Evolutionary conservation across 768 basidiomycete species (phyloP).

Genomic region (Tylopilus sp.): DNA sequence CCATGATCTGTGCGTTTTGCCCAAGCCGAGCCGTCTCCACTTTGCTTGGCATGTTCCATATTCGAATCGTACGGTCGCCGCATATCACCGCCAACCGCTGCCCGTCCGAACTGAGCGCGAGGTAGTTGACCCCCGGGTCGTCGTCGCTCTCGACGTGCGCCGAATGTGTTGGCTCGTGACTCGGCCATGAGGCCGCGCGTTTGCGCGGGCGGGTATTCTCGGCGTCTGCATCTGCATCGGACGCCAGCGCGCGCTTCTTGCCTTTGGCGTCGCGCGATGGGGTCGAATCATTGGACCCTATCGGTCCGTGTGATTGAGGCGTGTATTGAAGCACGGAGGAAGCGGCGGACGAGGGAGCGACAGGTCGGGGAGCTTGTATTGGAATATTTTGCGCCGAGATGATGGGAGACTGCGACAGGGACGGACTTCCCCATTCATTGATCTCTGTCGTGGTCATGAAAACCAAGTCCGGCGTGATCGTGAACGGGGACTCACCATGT

Average conservation of each 20-base stretch:
- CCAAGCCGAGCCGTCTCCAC: slow-evolving; percentile 55
- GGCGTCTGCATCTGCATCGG: slow-evolving; percentile 19
- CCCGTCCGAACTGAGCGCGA: slow-evolving; percentile 54
- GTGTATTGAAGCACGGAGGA: slow-evolving; percentile 33
- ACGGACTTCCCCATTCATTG: slow-evolving; percentile 25
- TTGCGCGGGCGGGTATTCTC: slow-evolving; percentile 33
- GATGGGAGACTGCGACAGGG: slow-evolving; percentile 15
- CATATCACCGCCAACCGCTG: slow-evolving; percentile 56
- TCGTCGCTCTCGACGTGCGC: slow-evolving; percentile 44
- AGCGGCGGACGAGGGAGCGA: slow-evolving; percentile 28
- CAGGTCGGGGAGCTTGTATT: slow-evolving; percentile 31
- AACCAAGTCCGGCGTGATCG: not conserved
- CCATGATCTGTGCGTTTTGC: slow-evolving; percentile 47
- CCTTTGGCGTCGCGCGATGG: slow-evolving; percentile 30
- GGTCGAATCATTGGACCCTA: slow-evolving; percentile 22
- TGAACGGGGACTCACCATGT: slow-evolving; percentile 20
- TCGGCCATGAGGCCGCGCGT: slow-evolving; percentile 47
- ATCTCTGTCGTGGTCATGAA: slow-evolving; percentile 13
- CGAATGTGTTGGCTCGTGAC: slow-evolving; percentile 37
- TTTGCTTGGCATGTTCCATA: slow-evolving; percentile 51
- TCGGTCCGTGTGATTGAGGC: slow-evolving; percentile 12
- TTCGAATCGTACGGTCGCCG: slow-evolving; percentile 58
- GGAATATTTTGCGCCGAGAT: slow-evolving; percentile 17
- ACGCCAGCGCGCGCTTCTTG: slow-evolving; percentile 38
- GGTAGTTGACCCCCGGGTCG: slow-evolving; percentile 43